Percentiles rank a stretch among this genome's conserved stretches.
phyloP scores from a whole-genome alignment of 306 rosid species.

The Malus orientalis region DNA sequence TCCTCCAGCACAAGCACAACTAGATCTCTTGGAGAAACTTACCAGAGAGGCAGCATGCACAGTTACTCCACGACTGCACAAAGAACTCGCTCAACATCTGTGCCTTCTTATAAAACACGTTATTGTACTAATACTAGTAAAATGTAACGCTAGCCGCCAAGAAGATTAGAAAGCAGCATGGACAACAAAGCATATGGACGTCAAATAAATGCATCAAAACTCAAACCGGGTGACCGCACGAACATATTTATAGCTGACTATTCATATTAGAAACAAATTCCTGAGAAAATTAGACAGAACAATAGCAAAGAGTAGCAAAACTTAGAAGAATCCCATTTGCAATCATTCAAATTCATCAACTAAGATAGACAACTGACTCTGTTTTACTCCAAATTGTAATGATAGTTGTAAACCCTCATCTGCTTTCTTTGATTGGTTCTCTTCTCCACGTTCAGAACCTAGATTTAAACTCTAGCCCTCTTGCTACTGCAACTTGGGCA shows the following conservation, averaged over 20 bases:
- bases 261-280: constrained; percentile 49
- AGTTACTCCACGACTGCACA: not conserved
- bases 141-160: not conserved
- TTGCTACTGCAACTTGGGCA: constrained; percentile 90
- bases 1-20: not conserved
- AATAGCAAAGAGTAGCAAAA: constrained; percentile 55
- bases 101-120: not conserved
- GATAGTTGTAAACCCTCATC: constrained; percentile 25
- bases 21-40: not conserved
- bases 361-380: constrained; percentile 43
- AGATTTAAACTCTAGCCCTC: constrained; percentile 60
- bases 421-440: constrained; percentile 16
- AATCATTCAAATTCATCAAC: constrained; percentile 60
- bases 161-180: not conserved
- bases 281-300: constrained; percentile 40
- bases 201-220: constrained; percentile 11
- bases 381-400: constrained; percentile 41
- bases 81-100: constrained; percentile 4
- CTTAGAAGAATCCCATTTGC: constrained; percentile 59
- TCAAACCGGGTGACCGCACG: constrained; percentile 26
- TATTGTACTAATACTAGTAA: not conserved
- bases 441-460: constrained; percentile 31
- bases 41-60: not conserved
- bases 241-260: constrained; percentile 44
- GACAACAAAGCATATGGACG: not conserved